Evolutionary conservation across 2,329 filamentous ascomycete species (phyloP).

Genomic region (Nannizziopsis barbatae): DNA sequence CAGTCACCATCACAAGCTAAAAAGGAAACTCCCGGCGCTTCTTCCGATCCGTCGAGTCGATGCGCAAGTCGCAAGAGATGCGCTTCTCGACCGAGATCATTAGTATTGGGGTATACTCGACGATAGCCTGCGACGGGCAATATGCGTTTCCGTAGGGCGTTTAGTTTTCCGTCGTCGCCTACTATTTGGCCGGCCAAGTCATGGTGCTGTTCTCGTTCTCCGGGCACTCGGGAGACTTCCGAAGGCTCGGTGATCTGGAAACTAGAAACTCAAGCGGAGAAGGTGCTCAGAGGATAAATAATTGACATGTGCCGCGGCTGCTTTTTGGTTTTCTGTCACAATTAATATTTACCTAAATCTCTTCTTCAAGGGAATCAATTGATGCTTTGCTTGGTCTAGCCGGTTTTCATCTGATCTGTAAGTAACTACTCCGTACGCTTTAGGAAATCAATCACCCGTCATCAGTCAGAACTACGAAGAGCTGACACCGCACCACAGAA

Average conservation of each 20-base stretch:
- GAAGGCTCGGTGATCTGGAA: slow-evolving; percentile 10
- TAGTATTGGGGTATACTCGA: too few species aligned
- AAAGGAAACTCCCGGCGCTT: too few species aligned
- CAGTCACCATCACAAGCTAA: too few species aligned
- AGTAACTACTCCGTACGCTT: too few species aligned
- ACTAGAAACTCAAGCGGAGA: slow-evolving; percentile 9
- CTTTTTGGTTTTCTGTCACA: slow-evolving; percentile 6
- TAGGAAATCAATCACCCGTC: too few species aligned
- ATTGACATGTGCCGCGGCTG: slow-evolving; percentile 15
- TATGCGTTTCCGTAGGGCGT: not conserved
- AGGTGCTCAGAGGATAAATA: slow-evolving; percentile 3
- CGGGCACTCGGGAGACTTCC: slow-evolving; percentile 11
- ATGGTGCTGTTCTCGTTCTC: not conserved
- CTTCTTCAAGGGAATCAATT: not conserved
- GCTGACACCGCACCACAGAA: too few species aligned
- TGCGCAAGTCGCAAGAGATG: too few species aligned
- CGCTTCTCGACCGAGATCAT: not conserved
- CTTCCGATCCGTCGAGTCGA: too few species aligned
- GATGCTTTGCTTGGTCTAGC: not conserved
- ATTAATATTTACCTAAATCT: slow-evolving; percentile 3
- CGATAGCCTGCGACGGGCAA: not conserved
- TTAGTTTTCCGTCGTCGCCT: slow-evolving; percentile 1
- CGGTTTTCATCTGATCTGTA: not conserved
- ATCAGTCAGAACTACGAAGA: too few species aligned
- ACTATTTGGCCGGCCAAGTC: slow-evolving; percentile 4